A percentile compares a stretch with the other conserved stretches of the same genome.
phyloP scores from a whole-genome alignment of 1,139 yeast genomes.

The Hemisphaericaspora lyxosophila region DNA sequence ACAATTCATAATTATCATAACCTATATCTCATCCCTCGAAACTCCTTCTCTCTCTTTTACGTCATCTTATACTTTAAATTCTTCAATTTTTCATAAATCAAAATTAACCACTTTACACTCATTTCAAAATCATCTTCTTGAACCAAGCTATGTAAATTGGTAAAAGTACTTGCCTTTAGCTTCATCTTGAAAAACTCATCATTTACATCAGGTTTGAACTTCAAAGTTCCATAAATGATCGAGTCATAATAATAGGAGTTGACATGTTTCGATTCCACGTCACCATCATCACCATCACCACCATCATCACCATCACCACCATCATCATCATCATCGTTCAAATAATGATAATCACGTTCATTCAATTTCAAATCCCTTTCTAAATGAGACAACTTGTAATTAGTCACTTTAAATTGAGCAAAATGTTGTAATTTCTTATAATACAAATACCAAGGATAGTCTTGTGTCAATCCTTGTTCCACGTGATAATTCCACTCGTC shows the following conservation, averaged over 20 bases:
- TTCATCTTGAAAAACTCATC: conserved; percentile 9
- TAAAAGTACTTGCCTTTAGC: conserved; percentile 21
- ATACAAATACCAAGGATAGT: conserved; percentile 70
- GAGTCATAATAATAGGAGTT: conserved; percentile 13
- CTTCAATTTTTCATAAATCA: conserved; percentile 29
- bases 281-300: neutral
- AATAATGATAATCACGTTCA: conserved; percentile 23
- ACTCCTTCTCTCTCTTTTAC: conserved; percentile 6
- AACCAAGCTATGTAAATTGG: conserved; percentile 26
- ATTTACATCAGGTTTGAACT: conserved; percentile 8
- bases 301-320: neutral
- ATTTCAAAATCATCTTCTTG: conserved; percentile 24
- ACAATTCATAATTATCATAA: too few relatives aligned
- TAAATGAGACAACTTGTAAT: conserved; percentile 51
- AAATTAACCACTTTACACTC: conserved; percentile 29
- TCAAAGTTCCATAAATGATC: conserved; percentile 12
- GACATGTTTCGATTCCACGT: neutral
- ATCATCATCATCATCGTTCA: conserved; percentile 11
- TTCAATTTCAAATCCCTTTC: conserved; percentile 37
- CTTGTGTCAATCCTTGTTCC: conserved; percentile 50
- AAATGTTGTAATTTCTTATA: conserved; percentile 58
- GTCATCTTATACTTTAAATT: conserved; percentile 16
- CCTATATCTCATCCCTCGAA: too few relatives aligned
- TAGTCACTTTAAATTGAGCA: conserved; percentile 55
- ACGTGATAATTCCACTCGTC: conserved; percentile 41